Base-by-base conservation (phyloP, 2,329 filamentous ascomycete species). In the Hypoxylon sp. region DNA sequence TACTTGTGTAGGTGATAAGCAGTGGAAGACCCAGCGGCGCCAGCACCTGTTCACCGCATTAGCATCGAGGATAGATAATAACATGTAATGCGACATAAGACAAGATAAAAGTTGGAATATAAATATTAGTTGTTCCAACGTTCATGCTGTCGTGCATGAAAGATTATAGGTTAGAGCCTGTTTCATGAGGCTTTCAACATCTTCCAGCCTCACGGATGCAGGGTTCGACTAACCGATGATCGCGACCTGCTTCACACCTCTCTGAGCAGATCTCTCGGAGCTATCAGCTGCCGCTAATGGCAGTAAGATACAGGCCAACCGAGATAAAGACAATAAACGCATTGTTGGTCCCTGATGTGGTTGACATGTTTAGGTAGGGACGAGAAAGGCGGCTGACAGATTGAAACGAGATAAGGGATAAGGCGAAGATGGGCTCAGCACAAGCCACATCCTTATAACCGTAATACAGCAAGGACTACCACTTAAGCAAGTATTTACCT, bases 1-100 rank as follows among this genome's bases (percentile, higher is more conserved):
- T 89, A 94, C 73, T 90, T 87, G 38, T 85, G 84, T 48, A 99
- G 83, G 74, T 95, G 88, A 78, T 96, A 97, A 0, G 96, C 94
- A 2, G 93, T 83, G 1, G 94, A 97, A 3, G 96, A 88, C 28
- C 96, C 96, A 28, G 89, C 95, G 44, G 96, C 90, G 48, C 96
- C 96, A 71, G 95, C 95, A 66, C 96, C 95, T 97, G 67, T 49
- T 42, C 56, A 54, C 65, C 3, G 11, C 44, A 38, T 54, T 24
- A 65, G 46, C 32, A 55, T 16, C 4, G 14, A 1, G 36, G 14
- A n/a, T 38, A 8, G 32, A 16, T n/a, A n/a, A 22, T 1, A 56
- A 44, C 14, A 18, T 22, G 30, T 30, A 24, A 38, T 28, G 8
- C 1, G 2, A 6, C 8, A 11, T 4, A 16, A 4, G n/a, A 40